Evolutionary conservation across 495 filamentous ascomycete genomes (phyloP).

Genomic region (Podospora anserina): DNA sequence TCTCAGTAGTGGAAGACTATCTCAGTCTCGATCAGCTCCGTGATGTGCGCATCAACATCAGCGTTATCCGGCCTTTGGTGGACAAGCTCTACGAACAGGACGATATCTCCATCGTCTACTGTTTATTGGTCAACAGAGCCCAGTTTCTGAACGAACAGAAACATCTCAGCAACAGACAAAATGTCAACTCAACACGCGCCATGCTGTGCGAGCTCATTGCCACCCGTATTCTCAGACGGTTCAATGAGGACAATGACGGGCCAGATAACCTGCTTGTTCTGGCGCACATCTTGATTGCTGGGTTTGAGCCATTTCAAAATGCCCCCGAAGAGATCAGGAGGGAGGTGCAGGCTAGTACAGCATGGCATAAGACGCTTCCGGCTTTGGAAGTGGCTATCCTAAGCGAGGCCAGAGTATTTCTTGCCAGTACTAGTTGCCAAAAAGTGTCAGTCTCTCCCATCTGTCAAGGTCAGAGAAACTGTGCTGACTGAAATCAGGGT

Average conservation of each 20-base stretch:
- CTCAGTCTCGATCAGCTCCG: slow-evolving; percentile 62
- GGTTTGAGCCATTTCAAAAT: slow-evolving; percentile 70
- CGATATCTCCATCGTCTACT: slow-evolving; percentile 67
- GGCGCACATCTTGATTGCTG: slow-evolving; percentile 66
- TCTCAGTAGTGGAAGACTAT: slow-evolving; percentile 51
- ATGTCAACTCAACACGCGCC: slow-evolving; percentile 64
- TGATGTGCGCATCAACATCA: slow-evolving; percentile 66
- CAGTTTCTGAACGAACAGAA: slow-evolving; percentile 66
- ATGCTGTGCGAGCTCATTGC: slow-evolving; percentile 68
- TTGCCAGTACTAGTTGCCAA: slow-evolving; percentile 65
- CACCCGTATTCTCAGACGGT: slow-evolving; percentile 60
- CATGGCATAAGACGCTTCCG: slow-evolving; percentile 59
- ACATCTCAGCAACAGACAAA: slow-evolving; percentile 63
- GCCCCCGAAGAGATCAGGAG: slow-evolving; percentile 56
- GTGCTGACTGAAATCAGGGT: slow-evolving; percentile 39
- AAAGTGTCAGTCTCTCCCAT: slow-evolving; percentile 48
- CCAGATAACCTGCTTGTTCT: slow-evolving; percentile 58
- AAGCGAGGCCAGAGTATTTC: slow-evolving; percentile 62
- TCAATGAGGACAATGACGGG: slow-evolving; percentile 63
- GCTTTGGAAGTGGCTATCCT: slow-evolving; percentile 70
- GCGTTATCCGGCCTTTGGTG: slow-evolving; percentile 64
- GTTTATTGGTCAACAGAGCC: slow-evolving; percentile 66
- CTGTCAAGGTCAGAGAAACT: neutral
- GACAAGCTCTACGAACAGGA: slow-evolving; percentile 65
- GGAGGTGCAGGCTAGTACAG: slow-evolving; percentile 44